A percentile compares a stretch with the other conserved stretches of the same genome.
Evolutionary conservation across 257 asterid species (phyloP).

Genomic region (Nicotiana noctiflora): DNA sequence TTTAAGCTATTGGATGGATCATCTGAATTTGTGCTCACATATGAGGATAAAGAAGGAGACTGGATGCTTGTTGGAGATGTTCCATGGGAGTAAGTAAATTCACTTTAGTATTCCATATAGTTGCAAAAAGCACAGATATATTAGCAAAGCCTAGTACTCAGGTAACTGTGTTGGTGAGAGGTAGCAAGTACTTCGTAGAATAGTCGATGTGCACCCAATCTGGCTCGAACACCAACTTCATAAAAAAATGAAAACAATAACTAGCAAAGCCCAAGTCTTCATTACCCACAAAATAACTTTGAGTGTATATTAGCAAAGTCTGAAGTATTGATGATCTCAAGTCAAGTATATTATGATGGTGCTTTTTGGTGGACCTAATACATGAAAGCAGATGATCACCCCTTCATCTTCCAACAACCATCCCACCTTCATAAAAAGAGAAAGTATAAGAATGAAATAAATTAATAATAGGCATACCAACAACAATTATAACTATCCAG

Average conservation of each 20-base stretch:
- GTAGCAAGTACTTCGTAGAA: too few relatives aligned
- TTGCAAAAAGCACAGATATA: neutral
- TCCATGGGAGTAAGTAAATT: constrained; percentile 60
- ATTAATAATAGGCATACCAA: neutral
- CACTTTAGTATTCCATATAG: neutral
- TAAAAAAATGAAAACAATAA: too few relatives aligned
- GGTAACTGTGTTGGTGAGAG: too few relatives aligned
- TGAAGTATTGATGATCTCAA: neutral
- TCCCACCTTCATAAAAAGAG: neutral
- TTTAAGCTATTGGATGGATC: constrained; percentile 71
- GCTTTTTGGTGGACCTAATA: neutral
- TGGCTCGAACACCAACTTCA: too few relatives aligned
- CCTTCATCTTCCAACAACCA: neutral
- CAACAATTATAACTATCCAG: too few relatives aligned
- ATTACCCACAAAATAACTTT: too few relatives aligned
- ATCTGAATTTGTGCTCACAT: constrained; percentile 70
- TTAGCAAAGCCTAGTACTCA: neutral
- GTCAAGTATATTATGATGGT: neutral
- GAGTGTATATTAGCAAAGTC: neutral
- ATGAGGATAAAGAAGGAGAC: constrained; percentile 83
- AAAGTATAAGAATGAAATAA: neutral
- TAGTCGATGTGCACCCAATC: too few relatives aligned
- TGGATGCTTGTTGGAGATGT: constrained; percentile 96
- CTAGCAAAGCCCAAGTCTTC: neutral
- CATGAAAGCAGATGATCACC: neutral